Conservation (phyloP, 2,329 filamentous ascomycete genomes). For the Emydomyces testavorans region DNA sequence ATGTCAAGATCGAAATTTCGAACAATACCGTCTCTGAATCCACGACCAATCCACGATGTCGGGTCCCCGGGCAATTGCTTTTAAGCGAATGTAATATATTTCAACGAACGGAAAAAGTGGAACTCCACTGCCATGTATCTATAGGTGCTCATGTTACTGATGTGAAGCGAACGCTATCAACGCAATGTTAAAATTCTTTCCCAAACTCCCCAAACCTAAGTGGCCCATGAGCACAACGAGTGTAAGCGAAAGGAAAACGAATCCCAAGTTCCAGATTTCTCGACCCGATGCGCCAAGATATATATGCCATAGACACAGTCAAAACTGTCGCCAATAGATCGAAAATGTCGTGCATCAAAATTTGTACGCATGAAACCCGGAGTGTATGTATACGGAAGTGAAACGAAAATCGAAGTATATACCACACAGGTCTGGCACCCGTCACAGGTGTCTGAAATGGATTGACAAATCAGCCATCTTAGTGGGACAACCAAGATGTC, state of each 20-base stretch:
- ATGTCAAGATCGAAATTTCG: neutral
- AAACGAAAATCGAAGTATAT: neutral
- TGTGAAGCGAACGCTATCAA: conserved; percentile 11
- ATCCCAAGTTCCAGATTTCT: conserved; percentile 8
- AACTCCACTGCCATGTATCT: conserved; percentile 6
- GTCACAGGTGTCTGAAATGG: neutral
- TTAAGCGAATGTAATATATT: conserved; percentile 7
- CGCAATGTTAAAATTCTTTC: conserved; percentile 10
- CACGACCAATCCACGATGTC: neutral
- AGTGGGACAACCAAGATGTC: neutral
- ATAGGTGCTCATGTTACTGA: conserved; percentile 12
- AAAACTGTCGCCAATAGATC: neutral
- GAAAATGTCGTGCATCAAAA: conserved; percentile 5
- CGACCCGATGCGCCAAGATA: conserved; percentile 1
- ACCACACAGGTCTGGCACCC: neutral
- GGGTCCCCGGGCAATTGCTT: neutral
- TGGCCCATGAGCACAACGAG: conserved; percentile 14
- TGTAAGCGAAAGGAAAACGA: conserved; percentile 21
- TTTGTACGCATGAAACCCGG: neutral
- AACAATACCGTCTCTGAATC: neutral
- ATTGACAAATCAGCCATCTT: neutral
- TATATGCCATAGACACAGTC: conserved; percentile 5
- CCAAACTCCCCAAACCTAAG: conserved; percentile 7
- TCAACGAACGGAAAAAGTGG: conserved; percentile 5
- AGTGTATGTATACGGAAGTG: neutral